Evolutionary conservation across 176 grass and related monocot species (phyloP), one percentile per base, ranked within the genome.

Genomic region (Urochloa ruziziensis): DNA sequence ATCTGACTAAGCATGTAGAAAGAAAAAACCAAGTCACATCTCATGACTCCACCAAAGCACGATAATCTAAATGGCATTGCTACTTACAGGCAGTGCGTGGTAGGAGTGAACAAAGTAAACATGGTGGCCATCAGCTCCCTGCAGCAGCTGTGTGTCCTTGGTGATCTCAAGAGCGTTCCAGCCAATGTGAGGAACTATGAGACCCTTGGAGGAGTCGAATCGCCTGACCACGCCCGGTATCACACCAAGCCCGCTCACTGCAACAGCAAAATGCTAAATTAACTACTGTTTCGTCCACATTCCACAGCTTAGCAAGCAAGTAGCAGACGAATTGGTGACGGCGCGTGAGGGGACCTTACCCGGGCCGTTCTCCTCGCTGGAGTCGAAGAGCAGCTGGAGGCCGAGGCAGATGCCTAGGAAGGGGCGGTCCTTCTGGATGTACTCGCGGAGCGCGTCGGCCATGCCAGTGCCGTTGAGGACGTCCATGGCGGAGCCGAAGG

Each of bases 41-140:
- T 77, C 87, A 54, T 52, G 53, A 79, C 34, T 77, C 51, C 54
- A 82, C 46, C 35, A 61, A 30, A 56, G 82, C 67, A 82, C 32
- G 39, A 73, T 32, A 33, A 85, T 56, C 7, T 34, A 78, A 65
- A 44, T 46, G 62, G 19, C n/a, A 30, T 1, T 80, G 35, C 24
- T 71, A 70, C 66, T 80, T 94, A 95, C 93, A 70, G 96, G 89
- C 43, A 94, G 32, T 74, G 86, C 87, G 42, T 88, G 91, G 28
- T 96, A 99, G 19, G 96, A 99, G 89, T 99, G 96, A 89, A 96
- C 96, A 87, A 98, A 98, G 62, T 98, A 98, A 80, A 98, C 89
- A 86, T 98, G 96, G 35, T 90, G 85, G 13, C 91, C 89, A 85
- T 93, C 93, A 80, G 78, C 81, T 69, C 83, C 93, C 74, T 98